Evolutionary conservation across 108 stramenopile species (phyloP), one percentile per base, ranked within the genome.

Genomic region (Nannochloropsis granulata): DNA sequence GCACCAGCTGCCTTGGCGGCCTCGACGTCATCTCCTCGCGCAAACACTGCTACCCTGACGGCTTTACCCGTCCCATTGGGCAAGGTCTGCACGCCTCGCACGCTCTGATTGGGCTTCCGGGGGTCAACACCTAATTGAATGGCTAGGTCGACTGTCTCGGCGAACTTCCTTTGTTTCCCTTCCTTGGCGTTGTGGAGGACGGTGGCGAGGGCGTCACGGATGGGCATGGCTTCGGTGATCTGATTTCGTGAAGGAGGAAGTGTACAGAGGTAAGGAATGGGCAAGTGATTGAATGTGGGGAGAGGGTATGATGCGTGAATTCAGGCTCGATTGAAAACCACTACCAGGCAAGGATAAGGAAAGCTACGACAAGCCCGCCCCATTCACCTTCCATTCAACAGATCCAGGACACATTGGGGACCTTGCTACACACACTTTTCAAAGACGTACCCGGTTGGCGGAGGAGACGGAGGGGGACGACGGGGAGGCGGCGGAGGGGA

Each of bases 1-100:
- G 96, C 95, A 23, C 98, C 98, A 12, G 86, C 86, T 13, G 89
- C 89, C 82, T 89, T 85, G 2, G 98, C 98, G 78, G 88, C 83
- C 25, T 91, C 91, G 13, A 90, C 91, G 8, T 93, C 80, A 0
- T 86, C 89, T 16, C 90, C 88, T 24, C 86, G 81, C 1, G 96
- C 94, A 86, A 98, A 97, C 26, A 97, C 98, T 10, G 94, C 92
- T 46, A 96, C 94, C 26, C 92, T 86, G 34, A 96, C 92, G 43
- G 87, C 85, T 23, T 95, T 95, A 13, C 98, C 98, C 34, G 92
- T 96, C 42, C 96, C 96, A 86, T 95, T 92, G 16, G 98, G 98
- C 42, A 98, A 88, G n/a, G 84, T 82, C 25, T 94, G 82, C 0
- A 93, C 90, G 81, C 97, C 96, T 45, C 96, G 92, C 10, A 98